These are phyloP conservation scores for Rhizophagus prolifer DNA, from an alignment of 192 early-diverging fungal genomes.

Conservation along the genomic window DNA sequence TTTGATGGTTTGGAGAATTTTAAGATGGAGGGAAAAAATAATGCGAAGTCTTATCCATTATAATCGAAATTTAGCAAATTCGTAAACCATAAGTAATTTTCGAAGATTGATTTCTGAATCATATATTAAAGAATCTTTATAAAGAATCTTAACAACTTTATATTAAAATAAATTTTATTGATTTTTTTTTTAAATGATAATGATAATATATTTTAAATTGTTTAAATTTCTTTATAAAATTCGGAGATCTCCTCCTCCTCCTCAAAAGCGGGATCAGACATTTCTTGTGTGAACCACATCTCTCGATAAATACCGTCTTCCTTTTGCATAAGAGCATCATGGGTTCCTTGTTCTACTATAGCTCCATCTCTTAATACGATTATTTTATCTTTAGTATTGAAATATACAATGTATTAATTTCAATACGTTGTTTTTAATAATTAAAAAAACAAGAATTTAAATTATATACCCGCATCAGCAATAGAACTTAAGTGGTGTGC, in stretches of 20 bases:
- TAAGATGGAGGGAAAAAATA: conserved; percentile 27
- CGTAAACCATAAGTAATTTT: too few species aligned
- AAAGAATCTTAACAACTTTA: too few species aligned
- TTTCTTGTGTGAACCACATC: conserved; percentile 87
- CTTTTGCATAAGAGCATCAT: conserved; percentile 68
- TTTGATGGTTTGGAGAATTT: conserved; percentile 20
- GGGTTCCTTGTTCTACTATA: conserved; percentile 83
- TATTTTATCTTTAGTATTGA: conserved; percentile 67
- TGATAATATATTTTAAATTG: neutral
- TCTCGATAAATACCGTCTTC: conserved; percentile 74
- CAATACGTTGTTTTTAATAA: neutral
- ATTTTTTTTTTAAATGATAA: too few species aligned
- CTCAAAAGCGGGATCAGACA: neutral
- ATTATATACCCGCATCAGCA: conserved; percentile 65
- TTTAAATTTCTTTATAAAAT: neutral
- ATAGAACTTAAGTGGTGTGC: conserved; percentile 93
- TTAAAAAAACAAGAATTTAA: conserved; percentile 10
- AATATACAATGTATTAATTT: conserved; percentile 21
- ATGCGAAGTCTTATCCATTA: neutral
- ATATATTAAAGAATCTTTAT: too few species aligned
- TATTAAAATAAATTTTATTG: too few species aligned
- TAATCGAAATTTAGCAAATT: neutral
- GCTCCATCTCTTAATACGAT: conserved; percentile 87
- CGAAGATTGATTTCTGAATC: too few species aligned
- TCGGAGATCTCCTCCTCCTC: neutral